phyloP scores from a whole-genome alignment of 768 basidiomycete genomes.

The Lactarius quietus region DNA sequence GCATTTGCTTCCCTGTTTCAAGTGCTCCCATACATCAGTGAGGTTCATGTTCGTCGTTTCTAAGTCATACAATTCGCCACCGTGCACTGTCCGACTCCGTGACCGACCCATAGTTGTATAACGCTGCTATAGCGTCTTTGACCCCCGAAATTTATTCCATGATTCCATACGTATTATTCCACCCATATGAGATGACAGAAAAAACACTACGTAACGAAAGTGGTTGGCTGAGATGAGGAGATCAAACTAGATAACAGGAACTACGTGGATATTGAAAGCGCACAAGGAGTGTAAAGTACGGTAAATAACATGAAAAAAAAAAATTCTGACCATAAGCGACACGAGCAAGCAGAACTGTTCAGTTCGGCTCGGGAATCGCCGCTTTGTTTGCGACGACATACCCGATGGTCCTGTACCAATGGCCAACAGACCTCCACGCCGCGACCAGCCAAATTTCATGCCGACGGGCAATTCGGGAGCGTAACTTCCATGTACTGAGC shows the following conservation, averaged over 20 bases:
- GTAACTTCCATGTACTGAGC: conserved; percentile 13
- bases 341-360: not conserved
- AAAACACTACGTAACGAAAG: not conserved
- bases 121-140: too few species aligned
- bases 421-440: not conserved
- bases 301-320: not conserved
- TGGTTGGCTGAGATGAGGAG: not conserved
- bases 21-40: too few species aligned
- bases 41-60: too few species aligned
- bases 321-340: not conserved
- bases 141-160: too few species aligned
- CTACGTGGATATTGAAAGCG: not conserved
- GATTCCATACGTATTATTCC: not conserved
- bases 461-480: conserved; percentile 6
- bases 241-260: not conserved
- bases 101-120: too few species aligned
- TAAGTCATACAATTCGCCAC: too few species aligned
- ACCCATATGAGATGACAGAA: not conserved
- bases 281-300: not conserved
- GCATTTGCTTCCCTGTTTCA: too few species aligned
- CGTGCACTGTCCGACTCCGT: too few species aligned
- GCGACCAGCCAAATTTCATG: conserved; percentile 1
- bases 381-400: conserved; percentile 5
- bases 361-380: conserved; percentile 11
- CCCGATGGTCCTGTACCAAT: conserved; percentile 6